A percentile compares a stretch with the other conserved stretches of the same genome.
phyloP scores from a whole-genome alignment of 768 basidiomycete genomes.

The Tremella fuciformis region DNA sequence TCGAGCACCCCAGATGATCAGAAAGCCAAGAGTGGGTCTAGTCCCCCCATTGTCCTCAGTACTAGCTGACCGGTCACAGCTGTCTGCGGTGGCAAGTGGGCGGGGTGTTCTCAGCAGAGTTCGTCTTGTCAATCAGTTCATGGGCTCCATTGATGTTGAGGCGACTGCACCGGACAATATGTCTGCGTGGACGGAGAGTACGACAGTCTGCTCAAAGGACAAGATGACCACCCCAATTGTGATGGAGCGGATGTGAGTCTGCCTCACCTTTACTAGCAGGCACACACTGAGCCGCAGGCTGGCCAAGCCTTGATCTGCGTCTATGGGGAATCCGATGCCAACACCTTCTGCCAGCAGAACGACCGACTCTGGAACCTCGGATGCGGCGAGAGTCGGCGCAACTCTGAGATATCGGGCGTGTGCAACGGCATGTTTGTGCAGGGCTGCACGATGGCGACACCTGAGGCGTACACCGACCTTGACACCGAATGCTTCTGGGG shows the following conservation, averaged over 20 bases:
- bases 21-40: neutral
- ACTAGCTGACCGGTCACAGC: neutral
- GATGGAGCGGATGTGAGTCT: slow-evolving; percentile 15
- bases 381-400: slow-evolving; percentile 7
- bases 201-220: slow-evolving; percentile 3
- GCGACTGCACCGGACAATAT: neutral
- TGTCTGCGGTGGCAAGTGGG: slow-evolving; percentile 7
- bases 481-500: slow-evolving; percentile 10
- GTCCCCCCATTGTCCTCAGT: neutral
- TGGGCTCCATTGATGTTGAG: neutral
- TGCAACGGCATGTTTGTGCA: slow-evolving; percentile 10
- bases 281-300: neutral
- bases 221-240: slow-evolving; percentile 10
- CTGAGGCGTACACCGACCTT: too few species aligned
- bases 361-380: slow-evolving; percentile 5
- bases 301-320: slow-evolving; percentile 15
- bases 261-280: neutral
- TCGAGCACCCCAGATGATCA: too few species aligned
- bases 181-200: slow-evolving; percentile 14
- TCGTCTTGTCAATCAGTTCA: neutral
- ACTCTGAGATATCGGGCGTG: slow-evolving; percentile 7
- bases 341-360: slow-evolving; percentile 10
- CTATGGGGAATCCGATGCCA: neutral
- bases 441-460: neutral
- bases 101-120: slow-evolving; percentile 1